Evolutionary conservation across 352 stramenopile genomes (phyloP).

Genomic region (Bremia lactucae): DNA sequence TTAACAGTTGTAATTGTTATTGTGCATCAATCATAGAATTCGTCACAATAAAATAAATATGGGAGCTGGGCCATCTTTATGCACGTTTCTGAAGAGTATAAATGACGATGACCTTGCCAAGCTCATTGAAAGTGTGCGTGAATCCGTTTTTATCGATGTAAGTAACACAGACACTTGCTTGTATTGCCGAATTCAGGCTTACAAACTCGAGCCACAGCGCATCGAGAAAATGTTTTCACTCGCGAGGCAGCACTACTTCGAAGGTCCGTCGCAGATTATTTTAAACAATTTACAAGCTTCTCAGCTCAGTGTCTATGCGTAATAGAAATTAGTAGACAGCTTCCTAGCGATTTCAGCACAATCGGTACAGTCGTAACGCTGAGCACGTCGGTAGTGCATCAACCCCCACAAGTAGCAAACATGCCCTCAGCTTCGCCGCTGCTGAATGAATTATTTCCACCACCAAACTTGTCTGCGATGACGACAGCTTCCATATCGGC

Average conservation of each 20-base stretch:
- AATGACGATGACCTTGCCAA: conserved; percentile 45
- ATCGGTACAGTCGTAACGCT: conserved; percentile 6
- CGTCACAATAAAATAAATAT: too few species aligned
- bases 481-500: conserved; percentile 1
- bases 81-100: conserved; percentile 43
- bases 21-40: too few species aligned
- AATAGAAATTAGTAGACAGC: conserved; percentile 8
- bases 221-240: conserved; percentile 36
- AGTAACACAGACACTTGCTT: too few species aligned
- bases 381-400: conserved; percentile 10
- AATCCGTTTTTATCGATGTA: neutral
- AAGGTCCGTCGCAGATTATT: conserved; percentile 7
- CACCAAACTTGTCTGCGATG: neutral
- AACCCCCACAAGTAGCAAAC: neutral
- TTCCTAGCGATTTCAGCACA: conserved; percentile 1
- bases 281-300: neutral
- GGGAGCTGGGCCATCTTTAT: conserved; percentile 37
- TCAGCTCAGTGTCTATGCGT: conserved; percentile 3
- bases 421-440: conserved; percentile 5
- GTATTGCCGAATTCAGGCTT: too few species aligned
- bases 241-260: conserved; percentile 34
- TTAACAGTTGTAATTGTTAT: too few species aligned
- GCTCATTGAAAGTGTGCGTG: conserved; percentile 33
- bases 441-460: conserved; percentile 12
- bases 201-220: conserved; percentile 34